A percentile compares a stretch with the other conserved stretches of the same genome.
phyloP scores from a whole-genome alignment of 2,329 filamentous ascomycete genomes.

The Xylariaceae sp. region DNA sequence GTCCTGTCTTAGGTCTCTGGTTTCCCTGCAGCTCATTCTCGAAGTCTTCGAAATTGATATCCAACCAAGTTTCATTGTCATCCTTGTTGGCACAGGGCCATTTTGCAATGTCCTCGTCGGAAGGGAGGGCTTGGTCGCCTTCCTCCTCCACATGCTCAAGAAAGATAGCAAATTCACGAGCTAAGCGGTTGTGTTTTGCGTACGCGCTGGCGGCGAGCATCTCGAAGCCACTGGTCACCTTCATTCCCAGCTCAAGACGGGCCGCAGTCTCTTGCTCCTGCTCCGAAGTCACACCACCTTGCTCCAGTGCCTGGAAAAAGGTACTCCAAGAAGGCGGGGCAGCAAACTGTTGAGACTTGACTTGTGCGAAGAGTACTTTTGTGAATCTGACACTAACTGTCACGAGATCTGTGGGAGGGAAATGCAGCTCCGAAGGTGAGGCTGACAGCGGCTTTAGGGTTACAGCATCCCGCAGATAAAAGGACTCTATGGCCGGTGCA shows the following conservation, averaged over 20 bases:
- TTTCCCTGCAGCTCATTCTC: constrained; percentile 67
- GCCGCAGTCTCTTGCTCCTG: constrained; percentile 31
- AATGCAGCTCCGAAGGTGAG: constrained; percentile 50
- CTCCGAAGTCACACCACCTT: constrained; percentile 12
- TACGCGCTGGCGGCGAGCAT: constrained; percentile 69
- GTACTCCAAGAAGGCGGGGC: constrained; percentile 51
- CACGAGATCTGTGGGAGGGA: constrained; percentile 75
- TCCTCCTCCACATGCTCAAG: constrained; percentile 71
- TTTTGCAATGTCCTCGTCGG: constrained; percentile 61
- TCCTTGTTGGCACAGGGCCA: constrained; percentile 62
- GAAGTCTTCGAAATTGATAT: constrained; percentile 87
- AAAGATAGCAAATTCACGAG: constrained; percentile 70
- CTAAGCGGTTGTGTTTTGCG: constrained; percentile 61
- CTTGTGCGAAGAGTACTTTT: constrained; percentile 82
- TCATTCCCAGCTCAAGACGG: constrained; percentile 73
- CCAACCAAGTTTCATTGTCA: constrained; percentile 85
- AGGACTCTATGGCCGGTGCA: constrained; percentile 79
- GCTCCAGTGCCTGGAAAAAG: constrained; percentile 32
- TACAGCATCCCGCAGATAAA: constrained; percentile 83
- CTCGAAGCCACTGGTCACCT: constrained; percentile 83
- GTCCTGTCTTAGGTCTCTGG: constrained; percentile 26
- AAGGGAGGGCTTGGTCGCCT: constrained; percentile 61
- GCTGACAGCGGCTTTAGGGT: constrained; percentile 63
- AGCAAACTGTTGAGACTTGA: constrained; percentile 78
- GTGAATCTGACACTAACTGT: constrained; percentile 77